Evolutionary conservation across 2,329 filamentous ascomycete species (phyloP).

Genomic region (Rasamsonia emersonii): DNA sequence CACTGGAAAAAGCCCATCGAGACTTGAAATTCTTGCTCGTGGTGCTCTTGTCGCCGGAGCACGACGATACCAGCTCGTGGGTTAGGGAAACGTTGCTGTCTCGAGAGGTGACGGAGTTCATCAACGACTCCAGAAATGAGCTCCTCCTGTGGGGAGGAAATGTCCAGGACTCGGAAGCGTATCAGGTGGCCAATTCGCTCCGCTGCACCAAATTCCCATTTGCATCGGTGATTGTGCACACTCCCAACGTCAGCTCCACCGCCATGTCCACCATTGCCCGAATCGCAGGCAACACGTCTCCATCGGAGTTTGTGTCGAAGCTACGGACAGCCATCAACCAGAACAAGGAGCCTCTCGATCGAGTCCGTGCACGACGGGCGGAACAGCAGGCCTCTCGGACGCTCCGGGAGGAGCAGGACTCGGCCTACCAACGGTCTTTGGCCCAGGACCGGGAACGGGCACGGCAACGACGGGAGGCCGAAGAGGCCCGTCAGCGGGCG

Average conservation of each 20-base stretch:
- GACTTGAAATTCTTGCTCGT: constrained; percentile 90
- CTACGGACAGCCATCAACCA: constrained; percentile 64
- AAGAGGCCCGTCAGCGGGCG: constrained; percentile 51
- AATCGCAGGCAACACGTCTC: constrained; percentile 61
- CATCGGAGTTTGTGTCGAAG: constrained; percentile 65
- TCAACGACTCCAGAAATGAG: constrained; percentile 67
- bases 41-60: constrained; percentile 79
- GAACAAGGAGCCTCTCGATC: constrained; percentile 65
- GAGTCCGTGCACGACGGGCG: constrained; percentile 64
- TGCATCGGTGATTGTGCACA: constrained; percentile 75
- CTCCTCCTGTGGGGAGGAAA: constrained; percentile 89
- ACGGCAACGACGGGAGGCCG: constrained; percentile 65
- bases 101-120: constrained; percentile 62
- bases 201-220: constrained; percentile 91
- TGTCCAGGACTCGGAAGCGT: constrained; percentile 86
- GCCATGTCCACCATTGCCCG: constrained; percentile 86
- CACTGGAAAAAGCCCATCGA: constrained; percentile 79
- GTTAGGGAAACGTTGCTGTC: constrained; percentile 73
- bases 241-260: constrained; percentile 71
- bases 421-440: constrained; percentile 84
- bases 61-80: constrained; percentile 82
- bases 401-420: constrained; percentile 81
- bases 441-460: constrained; percentile 81
- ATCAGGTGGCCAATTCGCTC: constrained; percentile 81
- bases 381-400: constrained; percentile 75